Base-by-base conservation (phyloP, 352 stramenopile species). In the Pythium folliculosum region DNA sequence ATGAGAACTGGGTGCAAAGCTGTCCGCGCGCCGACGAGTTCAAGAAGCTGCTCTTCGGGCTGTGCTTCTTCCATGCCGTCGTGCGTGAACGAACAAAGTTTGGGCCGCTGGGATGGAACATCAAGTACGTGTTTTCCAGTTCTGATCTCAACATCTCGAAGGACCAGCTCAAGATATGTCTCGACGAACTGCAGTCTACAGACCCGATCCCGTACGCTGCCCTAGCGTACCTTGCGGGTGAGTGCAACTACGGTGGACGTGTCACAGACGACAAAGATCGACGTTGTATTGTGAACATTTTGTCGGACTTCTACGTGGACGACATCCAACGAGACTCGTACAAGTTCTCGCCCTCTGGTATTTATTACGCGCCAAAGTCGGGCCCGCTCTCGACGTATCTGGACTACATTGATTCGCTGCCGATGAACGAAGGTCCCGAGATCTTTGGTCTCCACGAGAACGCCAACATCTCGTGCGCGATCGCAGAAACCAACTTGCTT, bases 241-340 rank as follows among this genome's bases (percentile, higher is more conserved):
- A 98, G 52, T 98, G 95, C 75, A 98, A 98, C 80, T 98, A 98
- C 69, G 95, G 95, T 45, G 95, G 95, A 1, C 82, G 95, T 30
- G 95, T 98, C 7, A 98, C 95, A 6, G 95, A 98, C 69, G 94
- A 97, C 72, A 97, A 97, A 59, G 95, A 98, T 70, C 90, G 94
- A 1, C 75, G 90, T 10, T 94, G 86, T 44, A 89, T 95, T 30
- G 80, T 93, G 53, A 95, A 89, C 54, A 91, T 94, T 51, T 69
- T 95, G 38, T 92, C 86, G 30, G 83, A 94, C 56, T 95, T 96
- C 56, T 96, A 94, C 69, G 78, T 82, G 9, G 81, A 82, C 1
- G 75, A 89, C 5, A 93, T 97, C 32, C 73, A 96, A 9, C 70
- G 67, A 9, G 86, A 96, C 59, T 68, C 23, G 44, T 95, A 95